A percentile compares a stretch with the other conserved stretches of the same genome.
phyloP scores from a whole-genome alignment of 805 yeast genomes.

The Wickerhamiella kazuoi region DNA sequence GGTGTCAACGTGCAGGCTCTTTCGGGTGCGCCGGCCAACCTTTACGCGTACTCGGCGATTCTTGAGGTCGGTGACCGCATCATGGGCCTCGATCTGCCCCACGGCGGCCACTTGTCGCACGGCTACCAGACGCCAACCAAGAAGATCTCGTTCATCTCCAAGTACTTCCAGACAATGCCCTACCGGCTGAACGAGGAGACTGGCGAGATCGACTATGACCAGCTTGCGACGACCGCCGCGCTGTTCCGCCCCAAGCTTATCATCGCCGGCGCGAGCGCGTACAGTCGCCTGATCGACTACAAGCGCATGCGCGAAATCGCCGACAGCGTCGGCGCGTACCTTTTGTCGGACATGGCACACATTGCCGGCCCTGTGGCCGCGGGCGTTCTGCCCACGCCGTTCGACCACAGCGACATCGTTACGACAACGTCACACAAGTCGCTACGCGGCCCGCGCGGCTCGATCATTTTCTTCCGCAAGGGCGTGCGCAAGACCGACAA shows the following conservation, averaged over 20 bases:
- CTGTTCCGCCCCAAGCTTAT: conserved; percentile 87
- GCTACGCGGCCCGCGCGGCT: conserved; percentile 97
- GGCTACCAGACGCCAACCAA: conserved; percentile 87
- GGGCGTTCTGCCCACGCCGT: conserved; percentile 84
- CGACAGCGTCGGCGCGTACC: conserved; percentile 81
- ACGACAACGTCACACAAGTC: conserved; percentile 97
- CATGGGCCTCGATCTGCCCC: conserved; percentile 96
- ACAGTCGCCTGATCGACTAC: conserved; percentile 80
- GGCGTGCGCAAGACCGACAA: conserved; percentile 66
- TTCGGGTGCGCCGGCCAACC: conserved; percentile 93
- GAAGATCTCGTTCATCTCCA: conserved; percentile 81
- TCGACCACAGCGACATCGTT: conserved; percentile 84
- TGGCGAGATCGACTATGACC: conserved; percentile 84
- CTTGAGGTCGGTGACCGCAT: conserved; percentile 79
- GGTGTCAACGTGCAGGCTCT: conserved; percentile 94
- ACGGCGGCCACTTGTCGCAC: conserved; percentile 95
- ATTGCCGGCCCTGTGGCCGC: conserved; percentile 93
- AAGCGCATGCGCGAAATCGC: conserved; percentile 79
- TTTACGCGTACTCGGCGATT: conserved; percentile 79
- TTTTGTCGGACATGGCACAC: conserved; percentile 93
- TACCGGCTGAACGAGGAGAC: conserved; percentile 74
- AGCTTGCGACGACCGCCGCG: conserved; percentile 60
- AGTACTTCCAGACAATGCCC: conserved; percentile 95
- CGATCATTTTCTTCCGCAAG: conserved; percentile 92
- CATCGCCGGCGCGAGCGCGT: conserved; percentile 96